Evolutionary conservation across 345 rosid species (phyloP), one percentile per base, ranked within the genome.

Genomic region (Citrus sinensis): DNA sequence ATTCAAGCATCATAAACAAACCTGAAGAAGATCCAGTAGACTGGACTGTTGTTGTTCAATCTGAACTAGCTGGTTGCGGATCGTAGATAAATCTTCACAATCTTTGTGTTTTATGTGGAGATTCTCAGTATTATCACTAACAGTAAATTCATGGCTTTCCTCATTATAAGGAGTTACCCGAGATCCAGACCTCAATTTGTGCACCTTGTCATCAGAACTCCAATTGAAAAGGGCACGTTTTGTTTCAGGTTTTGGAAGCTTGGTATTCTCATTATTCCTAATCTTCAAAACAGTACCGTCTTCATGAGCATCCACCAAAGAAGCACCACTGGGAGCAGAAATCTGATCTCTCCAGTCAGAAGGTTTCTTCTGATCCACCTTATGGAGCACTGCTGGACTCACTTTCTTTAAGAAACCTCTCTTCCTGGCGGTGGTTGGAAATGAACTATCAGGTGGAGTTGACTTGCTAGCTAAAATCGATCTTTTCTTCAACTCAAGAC

Each of bases 11-110:
- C 7, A 70, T 67, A 75, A 81, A 90, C 87, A 82, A 82, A 91
- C 98, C 98, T 93, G 95, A 60, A 95, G 89, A n/a, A 95, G 92
- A 85, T 93, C 97, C 74, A 93, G 82, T 16, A 95, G 87, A 85
- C 86, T 90, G 20, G 98, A 89, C 85, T 95, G 98, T 82, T 93
- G 98, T 85, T 92, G 90, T 87, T 93, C 98, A 70, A 93, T 93
- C 89, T 95, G 96, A 83, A 89, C 87, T 51, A 95, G 95, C 87
- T 95, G 98, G 81, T 68, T 86, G 73, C 96, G 96, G 75, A 95
- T 93, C 75, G 78, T 79, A 71, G 98, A 83, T 34, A 93, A 87
- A 62, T 95, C 97, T 74, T 95, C 97, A 61, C 76, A 37, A 55
- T 91, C 97, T 76, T 91, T 91, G 80, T 88, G 93, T 82, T 89